Conservation (phyloP, 2,329 filamentous ascomycete species). For the Aspergillus tanneri region DNA sequence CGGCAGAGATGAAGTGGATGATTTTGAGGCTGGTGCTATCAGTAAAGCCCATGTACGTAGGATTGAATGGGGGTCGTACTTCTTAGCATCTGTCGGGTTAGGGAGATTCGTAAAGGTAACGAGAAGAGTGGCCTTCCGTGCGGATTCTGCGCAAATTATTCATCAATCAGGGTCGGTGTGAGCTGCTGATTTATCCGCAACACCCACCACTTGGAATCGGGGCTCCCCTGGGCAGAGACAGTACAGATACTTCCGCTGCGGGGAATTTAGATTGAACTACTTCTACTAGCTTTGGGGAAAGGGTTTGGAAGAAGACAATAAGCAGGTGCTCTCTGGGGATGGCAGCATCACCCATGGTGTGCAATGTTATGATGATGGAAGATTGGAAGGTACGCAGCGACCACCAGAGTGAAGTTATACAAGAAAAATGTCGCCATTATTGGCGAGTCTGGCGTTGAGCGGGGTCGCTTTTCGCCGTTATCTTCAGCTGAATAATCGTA, state of each 20-base stretch:
- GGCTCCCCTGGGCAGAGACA: conserved; percentile 13
- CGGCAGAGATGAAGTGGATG: conserved; percentile 59
- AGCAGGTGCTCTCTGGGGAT: conserved; percentile 23
- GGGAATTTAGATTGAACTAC: conserved; percentile 25
- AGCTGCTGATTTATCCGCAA: background rate
- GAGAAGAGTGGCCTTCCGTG: conserved; percentile 25
- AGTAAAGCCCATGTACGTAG: background rate
- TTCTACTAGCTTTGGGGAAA: conserved; percentile 19
- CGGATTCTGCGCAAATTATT: conserved; percentile 19
- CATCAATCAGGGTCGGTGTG: background rate
- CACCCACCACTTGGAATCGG: conserved; percentile 26
- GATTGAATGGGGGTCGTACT: conserved; percentile 17
- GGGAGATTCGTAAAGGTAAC: conserved; percentile 29
- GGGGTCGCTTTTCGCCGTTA: background rate
- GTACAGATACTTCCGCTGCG: conserved; percentile 20
- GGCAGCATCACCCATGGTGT: conserved; percentile 26
- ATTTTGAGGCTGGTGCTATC: conserved; percentile 41
- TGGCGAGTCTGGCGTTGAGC: conserved; percentile 2
- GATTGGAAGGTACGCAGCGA: background rate
- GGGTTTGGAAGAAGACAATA: conserved; percentile 18
- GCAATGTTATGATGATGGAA: background rate
- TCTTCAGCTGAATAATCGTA: background rate
- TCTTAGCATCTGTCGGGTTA: conserved; percentile 26
- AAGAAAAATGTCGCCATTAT: conserved; percentile 1
- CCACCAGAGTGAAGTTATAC: background rate